Conservation (phyloP, 2,329 filamentous ascomycete genomes). For the Endocalyx cinctus region DNA sequence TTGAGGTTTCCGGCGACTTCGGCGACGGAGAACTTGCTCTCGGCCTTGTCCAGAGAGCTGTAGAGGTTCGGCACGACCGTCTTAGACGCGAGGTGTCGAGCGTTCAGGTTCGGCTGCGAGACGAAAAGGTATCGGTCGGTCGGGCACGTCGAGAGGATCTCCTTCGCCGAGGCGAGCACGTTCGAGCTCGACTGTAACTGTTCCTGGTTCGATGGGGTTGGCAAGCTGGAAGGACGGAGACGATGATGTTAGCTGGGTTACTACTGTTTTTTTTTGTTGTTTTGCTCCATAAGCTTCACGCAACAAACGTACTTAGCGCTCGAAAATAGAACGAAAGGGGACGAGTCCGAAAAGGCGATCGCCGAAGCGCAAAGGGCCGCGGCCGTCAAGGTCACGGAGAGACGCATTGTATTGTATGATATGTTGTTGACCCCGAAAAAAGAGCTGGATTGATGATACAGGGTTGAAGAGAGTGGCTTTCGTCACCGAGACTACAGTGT, state of each 20-base stretch:
- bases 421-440: too few species aligned
- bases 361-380: constrained; percentile 54
- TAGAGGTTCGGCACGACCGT: constrained; percentile 46
- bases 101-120: constrained; percentile 69
- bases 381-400: constrained; percentile 45
- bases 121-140: constrained; percentile 74
- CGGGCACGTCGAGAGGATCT: constrained; percentile 62
- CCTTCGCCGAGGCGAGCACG: constrained; percentile 38
- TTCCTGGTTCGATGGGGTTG: constrained; percentile 30
- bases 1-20: constrained; percentile 53
- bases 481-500: too few species aligned
- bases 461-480: too few species aligned
- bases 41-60: constrained; percentile 32
- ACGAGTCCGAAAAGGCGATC: constrained; percentile 77
- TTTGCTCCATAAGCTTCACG: constrained; percentile 1
- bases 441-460: too few species aligned
- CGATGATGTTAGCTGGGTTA: constrained; percentile 1
- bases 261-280: too few species aligned
- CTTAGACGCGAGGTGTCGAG: constrained; percentile 58
- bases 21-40: constrained; percentile 43
- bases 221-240: constrained; percentile 10
- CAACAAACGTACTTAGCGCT: constrained; percentile 63
- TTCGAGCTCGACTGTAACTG: constrained; percentile 47
- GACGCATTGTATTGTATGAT: constrained; percentile 43
- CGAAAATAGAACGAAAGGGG: constrained; percentile 85